A percentile compares a stretch with the other conserved stretches of the same genome.
Conservation (phyloP, 176 grass and related monocot species). For the Oryza rufipogon region DNA sequence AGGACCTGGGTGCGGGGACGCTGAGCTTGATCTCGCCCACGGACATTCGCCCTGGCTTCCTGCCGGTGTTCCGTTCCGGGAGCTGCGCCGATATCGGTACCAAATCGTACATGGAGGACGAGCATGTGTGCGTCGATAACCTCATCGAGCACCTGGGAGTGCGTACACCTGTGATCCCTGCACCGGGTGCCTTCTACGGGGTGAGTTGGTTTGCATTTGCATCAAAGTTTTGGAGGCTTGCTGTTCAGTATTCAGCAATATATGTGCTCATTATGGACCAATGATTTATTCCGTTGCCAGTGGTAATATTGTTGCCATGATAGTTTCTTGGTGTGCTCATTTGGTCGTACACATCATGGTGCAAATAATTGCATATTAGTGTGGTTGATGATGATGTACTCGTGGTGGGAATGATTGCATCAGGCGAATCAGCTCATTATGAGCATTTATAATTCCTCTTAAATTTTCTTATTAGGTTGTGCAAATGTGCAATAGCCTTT, state of each 20-base stretch:
- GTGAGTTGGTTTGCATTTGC: slow-evolving; percentile 50
- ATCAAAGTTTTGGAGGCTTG: slow-evolving; percentile 3
- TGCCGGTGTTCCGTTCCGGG: slow-evolving; percentile 80
- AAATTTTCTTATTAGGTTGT: slow-evolving; percentile 1
- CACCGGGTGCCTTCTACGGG: slow-evolving; percentile 90
- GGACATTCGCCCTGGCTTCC: slow-evolving; percentile 48
- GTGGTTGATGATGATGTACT: not conserved
- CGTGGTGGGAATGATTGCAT: slow-evolving; percentile 43
- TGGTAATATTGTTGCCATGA: slow-evolving; percentile 32
- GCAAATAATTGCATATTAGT: slow-evolving; percentile 40
- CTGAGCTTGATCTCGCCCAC: slow-evolving; percentile 80
- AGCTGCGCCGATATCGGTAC: slow-evolving; percentile 76
- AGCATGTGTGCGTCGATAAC: slow-evolving; percentile 85
- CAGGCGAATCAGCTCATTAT: slow-evolving; percentile 32
- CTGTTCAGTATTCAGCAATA: slow-evolving; percentile 5
- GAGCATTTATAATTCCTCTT: slow-evolving; percentile 11
- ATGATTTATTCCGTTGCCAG: slow-evolving; percentile 37
- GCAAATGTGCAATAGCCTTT: not conserved
- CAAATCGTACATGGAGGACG: slow-evolving; percentile 93
- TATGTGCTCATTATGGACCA: slow-evolving; percentile 23
- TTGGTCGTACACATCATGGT: slow-evolving; percentile 46
- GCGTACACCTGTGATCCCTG: slow-evolving; percentile 43
- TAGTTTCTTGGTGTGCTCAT: slow-evolving; percentile 28
- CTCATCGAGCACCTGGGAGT: slow-evolving; percentile 64
- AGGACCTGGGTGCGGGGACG: slow-evolving; percentile 69